Evolutionary conservation across 768 basidiomycete genomes (phyloP).

Genomic region (Amanita pallidorosea): DNA sequence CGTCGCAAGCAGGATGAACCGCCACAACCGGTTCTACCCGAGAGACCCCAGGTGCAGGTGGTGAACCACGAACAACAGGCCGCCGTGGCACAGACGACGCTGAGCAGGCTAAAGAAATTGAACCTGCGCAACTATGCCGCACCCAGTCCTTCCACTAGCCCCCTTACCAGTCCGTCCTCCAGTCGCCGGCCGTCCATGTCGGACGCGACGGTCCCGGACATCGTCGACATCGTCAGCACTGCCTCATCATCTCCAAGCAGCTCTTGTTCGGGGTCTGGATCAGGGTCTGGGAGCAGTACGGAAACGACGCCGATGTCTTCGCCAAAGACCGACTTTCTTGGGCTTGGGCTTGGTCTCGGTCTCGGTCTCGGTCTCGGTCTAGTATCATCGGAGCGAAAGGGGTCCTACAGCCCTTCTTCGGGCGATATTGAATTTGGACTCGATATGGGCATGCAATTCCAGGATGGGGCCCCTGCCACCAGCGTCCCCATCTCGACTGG

Average conservation of each 20-base stretch:
- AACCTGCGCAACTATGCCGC: constrained; percentile 42
- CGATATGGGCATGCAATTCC: constrained; percentile 4
- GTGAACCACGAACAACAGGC: constrained; percentile 10
- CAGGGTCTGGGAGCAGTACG: neutral
- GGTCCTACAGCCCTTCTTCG: neutral
- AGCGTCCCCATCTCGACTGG: neutral
- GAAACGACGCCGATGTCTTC: constrained; percentile 2
- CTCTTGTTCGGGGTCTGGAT: neutral
- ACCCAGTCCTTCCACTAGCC: constrained; percentile 14
- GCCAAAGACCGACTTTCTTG: neutral
- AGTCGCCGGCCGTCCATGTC: neutral
- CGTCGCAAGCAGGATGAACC: constrained; percentile 5
- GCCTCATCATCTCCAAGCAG: neutral
- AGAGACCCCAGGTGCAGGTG: constrained; percentile 4
- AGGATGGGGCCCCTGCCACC: constrained; percentile 3
- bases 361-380: too few relatives aligned
- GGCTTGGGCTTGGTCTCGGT: neutral
- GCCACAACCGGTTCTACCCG: neutral
- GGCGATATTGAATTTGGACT: constrained; percentile 1
- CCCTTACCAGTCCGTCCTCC: neutral
- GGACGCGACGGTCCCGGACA: neutral
- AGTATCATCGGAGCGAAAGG: neutral
- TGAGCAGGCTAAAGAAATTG: constrained; percentile 24
- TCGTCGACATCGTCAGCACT: neutral
- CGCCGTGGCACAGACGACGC: constrained; percentile 22